phyloP scores from a whole-genome alignment of 768 basidiomycete genomes.

The Boletus sp. region DNA sequence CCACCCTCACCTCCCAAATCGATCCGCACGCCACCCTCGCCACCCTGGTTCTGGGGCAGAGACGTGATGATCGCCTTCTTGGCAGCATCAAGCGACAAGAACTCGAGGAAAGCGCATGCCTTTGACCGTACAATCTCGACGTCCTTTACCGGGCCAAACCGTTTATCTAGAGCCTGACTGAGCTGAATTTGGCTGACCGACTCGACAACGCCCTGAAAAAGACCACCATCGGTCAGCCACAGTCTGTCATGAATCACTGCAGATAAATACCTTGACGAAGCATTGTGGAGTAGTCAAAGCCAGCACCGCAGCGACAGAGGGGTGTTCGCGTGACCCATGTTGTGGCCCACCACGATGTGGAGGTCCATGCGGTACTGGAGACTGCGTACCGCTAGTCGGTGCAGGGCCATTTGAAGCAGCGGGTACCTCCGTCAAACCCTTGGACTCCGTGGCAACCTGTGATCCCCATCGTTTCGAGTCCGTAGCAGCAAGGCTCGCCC shows the following conservation, averaged over 20 bases:
- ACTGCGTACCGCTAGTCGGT: conserved; percentile 39
- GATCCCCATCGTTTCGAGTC: conserved; percentile 83
- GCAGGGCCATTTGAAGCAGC: conserved; percentile 37
- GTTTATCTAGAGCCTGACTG: conserved; percentile 44
- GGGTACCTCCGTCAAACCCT: conserved; percentile 69
- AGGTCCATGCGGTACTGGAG: conserved; percentile 31
- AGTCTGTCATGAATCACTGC: neutral
- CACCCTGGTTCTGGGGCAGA: conserved; percentile 64
- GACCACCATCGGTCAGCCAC: conserved; percentile 1
- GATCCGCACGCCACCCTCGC: conserved; percentile 85
- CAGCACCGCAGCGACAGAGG: conserved; percentile 53
- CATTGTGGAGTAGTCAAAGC: conserved; percentile 70
- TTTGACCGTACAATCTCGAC: conserved; percentile 84
- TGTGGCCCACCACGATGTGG: conserved; percentile 34
- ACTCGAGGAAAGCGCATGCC: conserved; percentile 95
- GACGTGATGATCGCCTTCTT: conserved; percentile 78
- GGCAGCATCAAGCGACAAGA: conserved; percentile 72
- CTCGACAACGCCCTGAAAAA: conserved; percentile 66
- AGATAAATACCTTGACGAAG: conserved; percentile 79
- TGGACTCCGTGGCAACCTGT: conserved; percentile 72
- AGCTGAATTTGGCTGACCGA: conserved; percentile 53
- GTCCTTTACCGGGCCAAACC: conserved; percentile 83
- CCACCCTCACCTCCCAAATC: conserved; percentile 57
- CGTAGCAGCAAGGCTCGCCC: conserved; percentile 89
- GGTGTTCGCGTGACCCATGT: conserved; percentile 39